Evolutionary conservation across 1,139 yeast species (phyloP), one percentile per base, ranked within the genome.

Genomic region (Kurtzmaniella quercitrusa): DNA sequence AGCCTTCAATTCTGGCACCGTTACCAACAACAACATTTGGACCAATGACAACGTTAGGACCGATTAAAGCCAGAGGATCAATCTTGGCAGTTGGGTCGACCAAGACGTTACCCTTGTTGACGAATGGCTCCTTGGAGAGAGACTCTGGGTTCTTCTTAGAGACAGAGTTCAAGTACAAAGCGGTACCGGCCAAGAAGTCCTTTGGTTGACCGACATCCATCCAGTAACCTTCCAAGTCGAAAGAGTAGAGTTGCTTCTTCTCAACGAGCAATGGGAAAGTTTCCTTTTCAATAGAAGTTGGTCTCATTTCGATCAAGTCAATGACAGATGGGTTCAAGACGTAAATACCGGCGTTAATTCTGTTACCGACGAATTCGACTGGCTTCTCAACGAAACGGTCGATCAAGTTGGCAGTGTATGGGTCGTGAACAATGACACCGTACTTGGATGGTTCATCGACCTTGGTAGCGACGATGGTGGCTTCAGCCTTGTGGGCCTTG

Each of bases 191-290:
- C 58, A 94, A 76, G 83, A 89, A 94, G 73, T 94, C 99, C 82
- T 93, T 93, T 78, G 99, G 99, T 78, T 94, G 99, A 68, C 99
- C 99, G 57, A 94, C 97, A 69, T 94, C 99, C 98, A 94, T 94
- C 99, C 99, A 94, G 87, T 83, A 94, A 53, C 98, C 98, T 75
- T 93, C 97, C 63, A 94, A 82, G 69, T 94, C 99, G 63, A 88
- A 94, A 46, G 98, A 89, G 79, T 84, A 95, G 60, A 94, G 78
- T 51, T 87, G 80, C 63, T 86, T 91, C 65, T 84, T 76, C 68
- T 86, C 94, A 54, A 94, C 97, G 60, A 94, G 81, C 60, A 77
- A 74, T 60, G 99, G 99, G 96, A 94, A 94, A 57, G 97, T 91
- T 79, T 94, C 99, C 85, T 91, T 91, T 79, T 94, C 99, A 60